Conservation (phyloP, 2,329 filamentous ascomycete genomes). For the Talaromyces piceae region DNA sequence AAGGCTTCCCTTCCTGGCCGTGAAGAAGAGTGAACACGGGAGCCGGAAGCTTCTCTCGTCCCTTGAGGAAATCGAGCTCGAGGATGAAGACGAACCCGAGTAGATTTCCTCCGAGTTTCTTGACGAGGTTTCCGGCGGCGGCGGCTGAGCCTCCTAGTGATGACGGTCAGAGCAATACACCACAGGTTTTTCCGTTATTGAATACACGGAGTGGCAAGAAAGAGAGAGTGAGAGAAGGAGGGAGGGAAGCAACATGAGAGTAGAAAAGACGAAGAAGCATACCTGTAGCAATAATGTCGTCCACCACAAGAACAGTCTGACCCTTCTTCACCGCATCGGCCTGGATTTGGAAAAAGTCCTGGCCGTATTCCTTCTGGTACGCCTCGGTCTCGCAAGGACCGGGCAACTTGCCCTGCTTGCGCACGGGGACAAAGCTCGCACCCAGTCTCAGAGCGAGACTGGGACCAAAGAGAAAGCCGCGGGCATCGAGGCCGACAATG, state of each 20-base stretch:
- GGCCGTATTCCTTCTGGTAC: constrained; percentile 93
- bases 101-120: constrained; percentile 76
- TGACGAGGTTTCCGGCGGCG: constrained; percentile 78
- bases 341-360: constrained; percentile 96
- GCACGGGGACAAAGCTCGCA: constrained; percentile 82
- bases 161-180: neutral
- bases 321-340: constrained; percentile 72
- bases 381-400: constrained; percentile 76
- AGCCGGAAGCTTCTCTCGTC: constrained; percentile 77
- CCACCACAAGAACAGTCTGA: constrained; percentile 85
- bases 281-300: constrained; percentile 99
- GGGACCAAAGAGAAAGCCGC: constrained; percentile 93
- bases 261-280: constrained; percentile 15
- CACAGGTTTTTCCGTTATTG: neutral
- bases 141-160: constrained; percentile 77
- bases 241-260: neutral
- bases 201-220: neutral
- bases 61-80: constrained; percentile 88
- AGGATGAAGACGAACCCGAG: constrained; percentile 92
- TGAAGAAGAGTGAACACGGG: constrained; percentile 78
- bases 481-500: constrained; percentile 84
- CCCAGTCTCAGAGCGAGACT: constrained; percentile 75
- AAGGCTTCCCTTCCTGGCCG: constrained; percentile 42
- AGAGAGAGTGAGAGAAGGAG: neutral
- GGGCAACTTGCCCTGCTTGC: constrained; percentile 93